Percentiles rank a stretch among this genome's conserved stretches.
Conservation (phyloP, 192 early-diverging fungal genomes). For the Coemansia umbellata region DNA sequence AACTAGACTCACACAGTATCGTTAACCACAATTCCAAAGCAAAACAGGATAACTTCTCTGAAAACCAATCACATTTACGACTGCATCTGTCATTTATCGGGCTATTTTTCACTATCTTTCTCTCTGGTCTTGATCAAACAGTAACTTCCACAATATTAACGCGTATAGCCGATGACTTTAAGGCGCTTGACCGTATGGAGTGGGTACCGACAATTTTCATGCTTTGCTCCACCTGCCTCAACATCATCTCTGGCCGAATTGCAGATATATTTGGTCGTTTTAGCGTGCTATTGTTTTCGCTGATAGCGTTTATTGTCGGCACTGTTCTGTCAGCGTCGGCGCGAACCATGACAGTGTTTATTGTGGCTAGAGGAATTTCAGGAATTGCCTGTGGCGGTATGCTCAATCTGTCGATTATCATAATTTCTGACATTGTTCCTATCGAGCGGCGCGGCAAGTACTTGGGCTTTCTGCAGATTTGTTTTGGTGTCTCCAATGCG, state of each 20-base stretch:
- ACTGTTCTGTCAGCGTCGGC: conserved; percentile 40
- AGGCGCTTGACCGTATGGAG: conserved; percentile 62
- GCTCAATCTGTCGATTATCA: conserved; percentile 64
- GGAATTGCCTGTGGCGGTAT: conserved; percentile 69
- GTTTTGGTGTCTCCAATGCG: conserved; percentile 55
- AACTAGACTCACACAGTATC: too few relatives aligned
- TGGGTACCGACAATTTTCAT: conserved; percentile 88
- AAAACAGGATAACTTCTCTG: too few relatives aligned
- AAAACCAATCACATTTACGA: too few relatives aligned
- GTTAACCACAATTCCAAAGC: too few relatives aligned
- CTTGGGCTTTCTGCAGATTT: conserved; percentile 57
- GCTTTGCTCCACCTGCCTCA: conserved; percentile 63
- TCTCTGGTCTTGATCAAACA: conserved; percentile 80
- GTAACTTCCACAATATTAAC: conserved; percentile 81
- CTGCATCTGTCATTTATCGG: conserved; percentile 29
- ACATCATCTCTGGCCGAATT: conserved; percentile 79
- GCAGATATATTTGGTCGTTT: conserved; percentile 72
- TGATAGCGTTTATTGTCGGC: conserved; percentile 42
- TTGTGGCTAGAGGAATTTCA: conserved; percentile 66
- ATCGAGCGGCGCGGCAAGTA: conserved; percentile 70
- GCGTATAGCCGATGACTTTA: conserved; percentile 72
- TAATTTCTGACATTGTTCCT: conserved; percentile 73
- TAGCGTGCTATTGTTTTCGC: conserved; percentile 39
- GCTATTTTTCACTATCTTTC: conserved; percentile 67
- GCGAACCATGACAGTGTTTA: conserved; percentile 53